Base-by-base conservation (phyloP, 345 rosid genomes). In the Euphorbia tirucalli region DNA sequence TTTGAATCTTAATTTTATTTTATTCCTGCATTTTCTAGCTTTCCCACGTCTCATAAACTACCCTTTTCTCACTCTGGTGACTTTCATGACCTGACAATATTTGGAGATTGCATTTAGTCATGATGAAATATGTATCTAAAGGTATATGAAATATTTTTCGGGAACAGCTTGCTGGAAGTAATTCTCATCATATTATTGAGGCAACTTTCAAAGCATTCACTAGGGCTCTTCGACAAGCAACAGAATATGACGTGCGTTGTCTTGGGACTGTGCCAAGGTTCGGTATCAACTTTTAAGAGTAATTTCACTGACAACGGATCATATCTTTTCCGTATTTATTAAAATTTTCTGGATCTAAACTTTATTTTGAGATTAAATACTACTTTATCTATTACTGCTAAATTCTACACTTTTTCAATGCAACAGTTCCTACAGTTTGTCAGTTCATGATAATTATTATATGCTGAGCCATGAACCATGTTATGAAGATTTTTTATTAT, bases 141-240 rank as follows among this genome's bases (percentile, higher is more conserved):
- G 25, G 24, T 48, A 60, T 57, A 37, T 67, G 22, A n/a, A 30
- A 39, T 65, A 21, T 56, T 69, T 77, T 35, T 66, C 72, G 73
- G 14, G 27, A 28, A 62, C 87, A 95, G 99, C 96, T 90, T 80
- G 92, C 93, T 62, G 97, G 97, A 63, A 88, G 69, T 73, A 92
- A 92, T 76, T 90, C 98, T 64, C 99, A 95, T 78, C 99, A 92
- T 74, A 90, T 92, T 52, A 87, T 89, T 54, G 98, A 92, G 85
- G 99, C 99, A 65, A 92, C 97, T 16, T 95, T 95, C 79, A 95
- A 95, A 83, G 97, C 98, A 65, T 95, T 92, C 77, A 93, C 97
- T 32, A 95, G 98, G 79, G 99, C 99, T 75, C 89, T 95, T 62
- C 84, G 97, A 65, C 93, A 88, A 75, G 99, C 98, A 62, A 87